Evolutionary conservation across 768 basidiomycete species (phyloP).

Genomic region (Lentinula sp.): DNA sequence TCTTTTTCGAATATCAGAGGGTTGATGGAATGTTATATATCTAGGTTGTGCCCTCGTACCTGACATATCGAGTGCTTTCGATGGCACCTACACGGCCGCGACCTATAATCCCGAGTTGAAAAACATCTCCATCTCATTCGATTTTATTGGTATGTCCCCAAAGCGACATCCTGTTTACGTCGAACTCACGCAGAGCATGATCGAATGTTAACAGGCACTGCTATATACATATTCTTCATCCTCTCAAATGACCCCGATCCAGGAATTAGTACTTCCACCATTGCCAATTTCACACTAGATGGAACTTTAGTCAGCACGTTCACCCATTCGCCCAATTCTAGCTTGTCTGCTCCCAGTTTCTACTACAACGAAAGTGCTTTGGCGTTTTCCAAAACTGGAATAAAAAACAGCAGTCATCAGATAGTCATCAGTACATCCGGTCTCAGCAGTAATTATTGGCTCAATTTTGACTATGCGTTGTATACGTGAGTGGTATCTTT

Average conservation of each 20-base stretch:
- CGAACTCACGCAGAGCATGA: background rate
- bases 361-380: conserved; percentile 22
- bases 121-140: background rate
- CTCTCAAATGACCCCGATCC: conserved; percentile 23
- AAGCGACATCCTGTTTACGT: no score
- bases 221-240: conserved; percentile 33
- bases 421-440: conserved; percentile 26
- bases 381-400: conserved; percentile 19
- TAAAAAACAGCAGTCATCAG: conserved; percentile 23
- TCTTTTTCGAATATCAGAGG: background rate
- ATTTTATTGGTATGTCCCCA: conserved; percentile 6
- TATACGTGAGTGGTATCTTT: conserved; percentile 27
- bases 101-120: conserved; percentile 8
- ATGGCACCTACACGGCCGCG: conserved; percentile 17
- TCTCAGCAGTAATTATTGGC: conserved; percentile 20
- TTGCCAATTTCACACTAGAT: conserved; percentile 29
- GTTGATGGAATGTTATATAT: background rate
- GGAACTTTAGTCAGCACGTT: conserved; percentile 15
- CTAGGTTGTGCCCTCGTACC: conserved; percentile 13
- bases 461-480: conserved; percentile 35
- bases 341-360: conserved; percentile 10
- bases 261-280: conserved; percentile 15
- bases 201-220: conserved; percentile 10
- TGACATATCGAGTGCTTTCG: conserved; percentile 4
- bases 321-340: conserved; percentile 19